phyloP scores from a whole-genome alignment of 331 rosid genomes.

The Arachis monticola region DNA sequence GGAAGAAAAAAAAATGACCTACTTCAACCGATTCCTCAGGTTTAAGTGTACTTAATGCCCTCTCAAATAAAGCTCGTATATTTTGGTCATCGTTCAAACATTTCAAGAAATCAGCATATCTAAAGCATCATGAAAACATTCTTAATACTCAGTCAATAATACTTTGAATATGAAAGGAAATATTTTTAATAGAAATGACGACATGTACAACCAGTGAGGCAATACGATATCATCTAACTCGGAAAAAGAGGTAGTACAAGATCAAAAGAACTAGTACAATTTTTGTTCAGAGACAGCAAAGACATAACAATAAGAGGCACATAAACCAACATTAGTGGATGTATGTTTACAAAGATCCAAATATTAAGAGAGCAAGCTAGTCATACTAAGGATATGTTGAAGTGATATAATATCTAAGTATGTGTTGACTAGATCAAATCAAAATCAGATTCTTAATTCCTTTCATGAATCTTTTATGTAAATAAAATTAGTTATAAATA shows the following conservation, averaged over 20 bases:
- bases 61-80: slow-evolving; percentile 92
- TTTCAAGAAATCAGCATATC: slow-evolving; percentile 94
- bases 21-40: slow-evolving; percentile 87
- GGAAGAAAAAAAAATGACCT: slow-evolving; percentile 27
- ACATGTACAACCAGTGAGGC: slow-evolving; percentile 1
- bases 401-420: no score
- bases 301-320: slow-evolving; percentile 22
- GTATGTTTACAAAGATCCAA: slow-evolving; percentile 6
- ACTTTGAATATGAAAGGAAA: neutral
- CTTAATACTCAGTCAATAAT: slow-evolving; percentile 16
- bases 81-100: slow-evolving; percentile 94
- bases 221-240: slow-evolving; percentile 6
- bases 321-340: slow-evolving; percentile 12
- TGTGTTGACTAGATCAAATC: no score
- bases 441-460: no score
- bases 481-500: no score
- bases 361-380: neutral
- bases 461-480: no score
- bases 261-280: slow-evolving; percentile 7
- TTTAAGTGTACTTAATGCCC: slow-evolving; percentile 85
- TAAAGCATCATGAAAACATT: slow-evolving; percentile 48
- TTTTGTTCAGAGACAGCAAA: neutral
- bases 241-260: neutral
- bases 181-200: slow-evolving; percentile 11
- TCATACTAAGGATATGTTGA: neutral